Base-by-base conservation (phyloP, 768 basidiomycete species). In the Trametes cingulata region DNA sequence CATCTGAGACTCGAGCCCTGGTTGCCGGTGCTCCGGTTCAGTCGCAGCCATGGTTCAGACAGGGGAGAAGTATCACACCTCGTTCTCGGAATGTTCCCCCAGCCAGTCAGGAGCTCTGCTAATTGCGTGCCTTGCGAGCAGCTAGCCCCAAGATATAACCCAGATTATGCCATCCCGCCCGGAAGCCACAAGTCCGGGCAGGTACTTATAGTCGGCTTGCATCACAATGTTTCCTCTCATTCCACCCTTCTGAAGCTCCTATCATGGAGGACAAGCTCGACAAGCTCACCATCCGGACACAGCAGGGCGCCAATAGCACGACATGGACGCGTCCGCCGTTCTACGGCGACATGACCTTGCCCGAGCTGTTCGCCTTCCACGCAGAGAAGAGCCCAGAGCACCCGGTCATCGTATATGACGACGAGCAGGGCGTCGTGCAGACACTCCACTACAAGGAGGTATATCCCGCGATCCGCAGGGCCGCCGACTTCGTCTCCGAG, bases 311-410 rank as follows among this genome's bases (percentile, higher is more conserved):
- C 25, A 27, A 27, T 15, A 56, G 64, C 55, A 54, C 51, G 37
- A 74, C 75, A 6, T 78, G 77, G 64, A 56, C 19, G 6, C 60
- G 65, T 12, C 76, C 78, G 2, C 70, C 73, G 0, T 65, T 77
- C 17, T 73, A 76, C 57, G 72, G 72, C 41, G 66, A 68, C 6
- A 51, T 76, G 12, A 70, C 71, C 5, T 37, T 78, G 0, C 73
- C 75, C 3, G 67, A 78, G 60, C 52, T 78, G 12, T 73, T 68
- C 39, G 78, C 77, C 27, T 77, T 69, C 67, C 73, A 78, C 48
- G 54, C 58, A 2, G 51, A 66, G 27, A 61, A 76, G 50, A 69
- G 64, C n/a, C 68, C 74, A 0, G 58, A 67, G 15, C 76, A 78
- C 54, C 73, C 72, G 10, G 48, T 74, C 29, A 74, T 72, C 45